Conservation (phyloP, 306 rosid genomes). For the Lathyrus sativus region DNA sequence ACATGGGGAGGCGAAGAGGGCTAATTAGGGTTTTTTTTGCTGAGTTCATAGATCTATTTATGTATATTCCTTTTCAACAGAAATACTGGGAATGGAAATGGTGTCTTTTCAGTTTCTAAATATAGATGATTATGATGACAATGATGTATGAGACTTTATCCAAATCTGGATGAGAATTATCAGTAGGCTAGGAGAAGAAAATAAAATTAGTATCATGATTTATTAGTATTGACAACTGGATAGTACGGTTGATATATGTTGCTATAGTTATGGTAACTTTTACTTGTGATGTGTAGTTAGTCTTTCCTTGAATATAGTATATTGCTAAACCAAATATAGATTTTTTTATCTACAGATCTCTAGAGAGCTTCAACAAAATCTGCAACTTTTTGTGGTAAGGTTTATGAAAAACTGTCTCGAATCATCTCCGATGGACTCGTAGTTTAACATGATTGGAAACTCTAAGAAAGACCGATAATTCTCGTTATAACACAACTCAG, state of each 20-base stretch:
- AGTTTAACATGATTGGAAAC: background rate
- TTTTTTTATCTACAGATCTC: background rate
- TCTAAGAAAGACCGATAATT: background rate
- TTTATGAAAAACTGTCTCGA: background rate
- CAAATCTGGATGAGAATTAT: constrained; percentile 31
- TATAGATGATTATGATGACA: constrained; percentile 25
- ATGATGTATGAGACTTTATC: constrained; percentile 30
- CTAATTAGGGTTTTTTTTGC: constrained; percentile 31
- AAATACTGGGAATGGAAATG: constrained; percentile 32
- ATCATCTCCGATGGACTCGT: background rate
- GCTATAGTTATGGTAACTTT: constrained; percentile 27
- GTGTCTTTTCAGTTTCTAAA: constrained; percentile 46
- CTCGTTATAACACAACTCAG: no score
- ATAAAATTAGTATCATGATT: constrained; percentile 4
- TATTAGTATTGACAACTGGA: constrained; percentile 7
- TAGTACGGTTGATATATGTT: constrained; percentile 10
- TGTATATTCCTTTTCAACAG: constrained; percentile 43
- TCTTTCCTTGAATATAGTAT: background rate
- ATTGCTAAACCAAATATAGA: background rate
- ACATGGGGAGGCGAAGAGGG: constrained; percentile 27
- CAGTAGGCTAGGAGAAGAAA: background rate
- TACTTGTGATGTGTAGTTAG: background rate
- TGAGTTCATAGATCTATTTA: constrained; percentile 49
- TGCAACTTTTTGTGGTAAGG: background rate
- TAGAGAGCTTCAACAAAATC: background rate